Percentiles rank a stretch among this genome's conserved stretches.
Conservation (phyloP, 2,329 filamentous ascomycete species). For the Diaporthe velutina region DNA sequence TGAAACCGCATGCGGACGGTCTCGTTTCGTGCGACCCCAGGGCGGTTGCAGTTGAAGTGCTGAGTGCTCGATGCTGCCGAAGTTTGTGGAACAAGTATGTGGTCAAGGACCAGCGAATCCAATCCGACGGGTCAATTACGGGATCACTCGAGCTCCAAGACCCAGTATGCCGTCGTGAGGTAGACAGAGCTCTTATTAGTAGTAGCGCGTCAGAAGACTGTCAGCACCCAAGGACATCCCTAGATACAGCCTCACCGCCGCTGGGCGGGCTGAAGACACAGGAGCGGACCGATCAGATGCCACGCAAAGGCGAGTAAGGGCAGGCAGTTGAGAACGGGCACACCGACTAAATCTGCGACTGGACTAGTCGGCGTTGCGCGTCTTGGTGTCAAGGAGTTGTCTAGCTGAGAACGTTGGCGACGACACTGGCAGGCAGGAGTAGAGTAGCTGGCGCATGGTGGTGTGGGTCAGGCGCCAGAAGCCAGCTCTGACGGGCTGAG, state of each 20-base stretch:
- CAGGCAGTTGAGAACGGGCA: conserved; percentile 16
- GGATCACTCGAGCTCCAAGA: not conserved
- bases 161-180: not conserved
- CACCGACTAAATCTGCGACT: conserved; percentile 30
- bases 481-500: not conserved
- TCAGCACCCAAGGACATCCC: conserved; percentile 29
- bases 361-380: conserved; percentile 22
- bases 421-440: conserved; percentile 12
- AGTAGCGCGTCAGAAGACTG: conserved; percentile 18
- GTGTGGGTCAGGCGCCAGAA: conserved; percentile 2
- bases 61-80: not conserved
- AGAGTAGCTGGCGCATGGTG: not conserved
- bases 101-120: conserved; percentile 1
- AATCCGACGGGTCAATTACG: conserved; percentile 11
- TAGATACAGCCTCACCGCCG: conserved; percentile 32
- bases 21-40: conserved; percentile 22
- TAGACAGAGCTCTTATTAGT: conserved; percentile 4
- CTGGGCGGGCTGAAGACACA: not conserved
- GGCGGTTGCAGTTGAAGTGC: conserved; percentile 13
- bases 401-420: conserved; percentile 15
- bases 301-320: conserved; percentile 28
- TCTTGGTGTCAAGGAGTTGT: not conserved
- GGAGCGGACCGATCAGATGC: conserved; percentile 4
- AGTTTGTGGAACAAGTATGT: not conserved
- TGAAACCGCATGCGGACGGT: conserved; percentile 24